Evolutionary conservation across 139 green algal genomes (phyloP), one percentile per base, ranked within the genome.

Genomic region (Raphidocelis subcapitata): DNA sequence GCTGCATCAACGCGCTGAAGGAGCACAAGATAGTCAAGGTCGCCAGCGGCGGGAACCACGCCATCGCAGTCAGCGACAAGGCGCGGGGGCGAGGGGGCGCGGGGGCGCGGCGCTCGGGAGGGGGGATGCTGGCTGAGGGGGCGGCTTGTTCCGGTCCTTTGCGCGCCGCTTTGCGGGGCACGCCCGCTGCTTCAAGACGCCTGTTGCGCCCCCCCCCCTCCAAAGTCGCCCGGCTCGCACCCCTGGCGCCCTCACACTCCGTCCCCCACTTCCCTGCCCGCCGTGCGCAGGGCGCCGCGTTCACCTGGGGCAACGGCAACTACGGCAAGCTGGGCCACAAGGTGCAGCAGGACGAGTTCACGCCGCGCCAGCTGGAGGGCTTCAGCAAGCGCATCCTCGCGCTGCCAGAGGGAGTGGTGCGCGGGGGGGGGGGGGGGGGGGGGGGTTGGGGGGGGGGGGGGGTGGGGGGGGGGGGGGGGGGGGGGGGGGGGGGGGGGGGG

Each of bases 251-350:
- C n/a, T n/a, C n/a, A n/a, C n/a, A n/a, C n/a, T n/a, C n/a, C n/a
- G n/a, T n/a, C n/a, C n/a, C n/a, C n/a, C n/a, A n/a, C n/a, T n/a
- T n/a, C n/a, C n/a, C n/a, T 66, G 84, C 79, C 5, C 61, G 87
- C 4, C 78, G 87, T 73, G 67, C 83, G 23, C 76, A 89, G 29
- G 90, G 89, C 14, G 62, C 72, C 4, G 81, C 84, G 3, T 97
- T 88, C 77, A 92, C 90, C 49, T 98, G 92, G 92, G 91, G 92
- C 66, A 86, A 83, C 67, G 88, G 88, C 1, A 82, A 86, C 2
- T 98, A 98, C 78, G 95, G 95, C 28, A 79, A 92, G 26, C 79
- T 98, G 71, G 94, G 94, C 1, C 94, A 98, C 82, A 93, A 86
- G 47, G 75, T 89, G 35, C 85, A 91, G 69, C 81, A 97, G 75